Conservation (phyloP, 2,329 filamentous ascomycete genomes). For the Colletotrichum liriopes region DNA sequence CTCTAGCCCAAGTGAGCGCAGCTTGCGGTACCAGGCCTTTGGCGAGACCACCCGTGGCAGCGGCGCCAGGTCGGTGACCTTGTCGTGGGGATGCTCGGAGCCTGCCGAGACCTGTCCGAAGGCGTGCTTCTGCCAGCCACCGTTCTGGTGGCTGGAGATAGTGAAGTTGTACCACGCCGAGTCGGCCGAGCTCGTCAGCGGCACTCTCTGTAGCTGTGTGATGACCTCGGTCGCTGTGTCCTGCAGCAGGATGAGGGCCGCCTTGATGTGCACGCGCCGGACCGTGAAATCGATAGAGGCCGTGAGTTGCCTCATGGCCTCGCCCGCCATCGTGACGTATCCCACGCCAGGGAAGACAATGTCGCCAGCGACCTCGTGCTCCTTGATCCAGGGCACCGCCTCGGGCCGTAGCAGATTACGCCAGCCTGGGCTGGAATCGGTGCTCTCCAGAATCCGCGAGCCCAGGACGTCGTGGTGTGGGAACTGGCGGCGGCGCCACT, state of each 20-base stretch:
- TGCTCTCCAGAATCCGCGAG: background rate
- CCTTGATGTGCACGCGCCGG: constrained; percentile 48
- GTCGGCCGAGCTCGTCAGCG: constrained; percentile 48
- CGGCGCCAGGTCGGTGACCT: constrained; percentile 11
- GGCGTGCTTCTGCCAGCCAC: constrained; percentile 49
- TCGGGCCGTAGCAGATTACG: background rate
- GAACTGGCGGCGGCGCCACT: background rate
- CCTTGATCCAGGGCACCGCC: background rate
- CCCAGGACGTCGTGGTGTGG: constrained; percentile 4
- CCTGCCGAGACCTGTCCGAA: constrained; percentile 46
- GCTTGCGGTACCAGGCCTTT: constrained; percentile 8
- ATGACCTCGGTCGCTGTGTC: constrained; percentile 49
- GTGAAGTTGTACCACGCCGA: constrained; percentile 52
- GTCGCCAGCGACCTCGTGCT: background rate
- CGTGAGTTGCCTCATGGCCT: background rate
- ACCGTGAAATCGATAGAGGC: constrained; percentile 46
- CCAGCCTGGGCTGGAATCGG: background rate
- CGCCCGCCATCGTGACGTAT: background rate
- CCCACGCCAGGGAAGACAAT: background rate
- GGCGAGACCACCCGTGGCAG: too few species aligned
- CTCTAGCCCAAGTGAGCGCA: background rate
- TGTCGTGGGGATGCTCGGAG: background rate
- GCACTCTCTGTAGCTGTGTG: constrained; percentile 48
- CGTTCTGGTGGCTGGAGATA: constrained; percentile 48
- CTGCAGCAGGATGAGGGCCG: constrained; percentile 51